Evolutionary conservation across 768 basidiomycete species (phyloP), one percentile per base, ranked within the genome.

Genomic region (Lentinula boryana): DNA sequence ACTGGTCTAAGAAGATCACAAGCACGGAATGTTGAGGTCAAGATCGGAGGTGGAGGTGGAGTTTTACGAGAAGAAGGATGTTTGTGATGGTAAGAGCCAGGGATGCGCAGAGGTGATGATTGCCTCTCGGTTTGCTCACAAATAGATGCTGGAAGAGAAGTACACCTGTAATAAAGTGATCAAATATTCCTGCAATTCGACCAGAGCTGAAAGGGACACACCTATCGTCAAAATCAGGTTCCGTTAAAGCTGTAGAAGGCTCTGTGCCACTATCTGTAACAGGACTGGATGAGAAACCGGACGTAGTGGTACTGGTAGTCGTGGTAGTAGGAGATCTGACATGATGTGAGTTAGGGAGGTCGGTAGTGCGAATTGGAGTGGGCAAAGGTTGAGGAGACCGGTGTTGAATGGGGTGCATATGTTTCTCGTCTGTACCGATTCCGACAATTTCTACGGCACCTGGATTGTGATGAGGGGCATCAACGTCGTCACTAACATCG

Each of bases 331-430:
- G 27, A 8, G 32, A 48, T 21, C 32, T 46, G 15, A 18, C 27
- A 12, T 56, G 51, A 5, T 48, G 57, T 1, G 46, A 48, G 46
- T 62, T 60, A 13, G 41, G 60, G 13, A 21, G 55, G 43, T 23
- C 43, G 56, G 59, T 63, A 52, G 18, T 54, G 63, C 5, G 53
- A 23, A 54, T 54, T 32, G 53, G 53, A 54, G 53, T 54, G 21
- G 53, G 53, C 36, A 54, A 16, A 38, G 36, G 33, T 21, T 48
- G 46, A 38, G 21, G 7, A 38, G 69, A 68, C 33, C 77, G 75
- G 36, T 74, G 75, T 5, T 72, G 69, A 31, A 82, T 75, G 21
- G 82, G 82, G 67, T 86, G 85, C 85, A 86, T 86, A 68, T 84
- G 80, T 58, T 69, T 69, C 56, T 54, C 67, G 64, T 58, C 65